phyloP scores from a whole-genome alignment of 352 stramenopile species.

The Phytophthora podocarpi region DNA sequence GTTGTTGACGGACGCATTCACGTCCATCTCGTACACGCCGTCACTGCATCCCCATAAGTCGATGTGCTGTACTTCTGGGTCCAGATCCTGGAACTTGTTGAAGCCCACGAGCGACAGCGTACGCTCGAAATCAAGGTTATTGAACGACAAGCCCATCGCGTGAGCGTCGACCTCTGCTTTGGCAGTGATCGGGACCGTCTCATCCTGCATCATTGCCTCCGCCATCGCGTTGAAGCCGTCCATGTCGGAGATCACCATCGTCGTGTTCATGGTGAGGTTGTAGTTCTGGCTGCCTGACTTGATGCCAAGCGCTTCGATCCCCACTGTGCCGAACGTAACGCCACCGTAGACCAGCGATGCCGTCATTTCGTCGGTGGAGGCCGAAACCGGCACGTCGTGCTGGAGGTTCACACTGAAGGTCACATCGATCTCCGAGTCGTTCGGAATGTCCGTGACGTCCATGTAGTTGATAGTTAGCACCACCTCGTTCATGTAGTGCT shows the following conservation, averaged over 20 bases:
- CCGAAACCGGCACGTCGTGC: constrained; percentile 43
- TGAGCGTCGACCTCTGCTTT: constrained; percentile 43
- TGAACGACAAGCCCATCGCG: constrained; percentile 47
- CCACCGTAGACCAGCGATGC: constrained; percentile 46
- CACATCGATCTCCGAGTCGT: constrained; percentile 45
- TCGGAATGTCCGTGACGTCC: constrained; percentile 53
- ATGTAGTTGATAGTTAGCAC: constrained; percentile 64
- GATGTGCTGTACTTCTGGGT: constrained; percentile 53
- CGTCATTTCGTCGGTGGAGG: constrained; percentile 47
- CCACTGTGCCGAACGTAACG: constrained; percentile 45
- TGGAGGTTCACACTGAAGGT: constrained; percentile 57
- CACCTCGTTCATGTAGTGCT: constrained; percentile 60
- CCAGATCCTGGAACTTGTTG: constrained; percentile 49
- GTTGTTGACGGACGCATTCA: constrained; percentile 66
- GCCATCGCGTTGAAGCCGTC: constrained; percentile 53
- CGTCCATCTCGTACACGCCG: constrained; percentile 48
- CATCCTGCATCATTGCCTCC: constrained; percentile 38
- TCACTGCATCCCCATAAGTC: constrained; percentile 41
- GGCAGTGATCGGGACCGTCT: constrained; percentile 43
- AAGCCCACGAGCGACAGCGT: constrained; percentile 49
- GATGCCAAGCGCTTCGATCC: constrained; percentile 51
- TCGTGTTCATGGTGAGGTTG: constrained; percentile 52
- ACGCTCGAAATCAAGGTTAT: constrained; percentile 54
- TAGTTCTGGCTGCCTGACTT: constrained; percentile 48
- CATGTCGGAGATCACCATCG: constrained; percentile 45